Evolutionary conservation across 1,284 basidiomycete genomes (phyloP).

Genomic region (Vanrija humicola): DNA sequence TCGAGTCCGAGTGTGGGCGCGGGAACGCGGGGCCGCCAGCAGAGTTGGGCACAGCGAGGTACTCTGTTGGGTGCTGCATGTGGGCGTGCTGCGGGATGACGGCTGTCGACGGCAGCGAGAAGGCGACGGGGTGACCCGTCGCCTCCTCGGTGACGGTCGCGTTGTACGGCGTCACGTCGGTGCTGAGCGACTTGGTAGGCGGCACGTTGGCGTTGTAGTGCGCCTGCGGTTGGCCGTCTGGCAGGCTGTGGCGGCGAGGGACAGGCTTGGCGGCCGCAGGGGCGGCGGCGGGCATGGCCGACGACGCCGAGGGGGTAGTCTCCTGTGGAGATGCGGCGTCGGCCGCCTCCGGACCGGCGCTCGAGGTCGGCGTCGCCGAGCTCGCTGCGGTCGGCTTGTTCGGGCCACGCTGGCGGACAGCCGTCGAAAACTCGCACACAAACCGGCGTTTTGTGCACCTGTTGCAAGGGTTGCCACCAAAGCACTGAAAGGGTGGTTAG

Average conservation of each 20-base stretch:
- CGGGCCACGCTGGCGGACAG: conserved; percentile 20
- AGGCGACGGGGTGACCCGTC: neutral
- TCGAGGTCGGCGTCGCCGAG: neutral
- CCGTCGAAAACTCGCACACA: conserved; percentile 21
- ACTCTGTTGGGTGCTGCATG: conserved; percentile 3
- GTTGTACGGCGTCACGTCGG: conserved; percentile 6
- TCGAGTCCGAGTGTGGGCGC: neutral
- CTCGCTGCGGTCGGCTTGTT: conserved; percentile 5
- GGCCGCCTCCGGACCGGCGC: neutral
- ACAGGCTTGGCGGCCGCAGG: conserved; percentile 1
- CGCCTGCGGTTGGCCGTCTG: conserved; percentile 2
- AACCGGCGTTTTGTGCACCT: conserved; percentile 20
- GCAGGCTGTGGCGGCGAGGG: conserved; percentile 16
- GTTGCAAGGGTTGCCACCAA: conserved; percentile 22
- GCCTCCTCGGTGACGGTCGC: conserved; percentile 4
- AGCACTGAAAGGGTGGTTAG: conserved; percentile 11
- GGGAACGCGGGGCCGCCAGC: neutral
- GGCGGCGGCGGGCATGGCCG: neutral
- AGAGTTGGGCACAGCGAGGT: conserved; percentile 6
- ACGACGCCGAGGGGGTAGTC: neutral
- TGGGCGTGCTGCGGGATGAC: conserved; percentile 4
- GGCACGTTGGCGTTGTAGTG: neutral
- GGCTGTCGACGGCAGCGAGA: conserved; percentile 1
- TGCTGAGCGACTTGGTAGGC: conserved; percentile 12
- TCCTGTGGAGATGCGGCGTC: neutral